Percentiles rank a stretch among this genome's conserved stretches.
Evolutionary conservation across 257 asterid species (phyloP).

Genomic region (Fraxinus americana): DNA sequence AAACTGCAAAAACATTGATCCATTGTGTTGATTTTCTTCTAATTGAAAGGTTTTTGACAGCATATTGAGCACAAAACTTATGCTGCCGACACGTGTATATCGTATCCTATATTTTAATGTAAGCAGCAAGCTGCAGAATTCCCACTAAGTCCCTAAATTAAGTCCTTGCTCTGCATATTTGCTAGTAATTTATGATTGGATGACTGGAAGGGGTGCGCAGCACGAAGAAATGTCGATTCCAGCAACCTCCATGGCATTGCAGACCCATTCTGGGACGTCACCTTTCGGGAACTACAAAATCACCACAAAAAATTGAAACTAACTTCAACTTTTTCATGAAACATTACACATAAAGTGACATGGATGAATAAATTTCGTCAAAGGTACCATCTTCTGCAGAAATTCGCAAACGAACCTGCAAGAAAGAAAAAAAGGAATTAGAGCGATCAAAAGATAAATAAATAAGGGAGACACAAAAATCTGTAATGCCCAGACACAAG

Average conservation of each 20-base stretch:
- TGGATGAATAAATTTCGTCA: conserved; percentile 4
- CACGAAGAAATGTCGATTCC: conserved; percentile 86
- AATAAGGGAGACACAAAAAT: conserved; percentile 16
- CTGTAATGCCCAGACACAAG: neutral
- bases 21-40: neutral
- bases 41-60: neutral
- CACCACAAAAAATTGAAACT: neutral
- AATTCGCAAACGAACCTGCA: conserved; percentile 82
- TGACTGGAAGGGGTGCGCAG: conserved; percentile 34
- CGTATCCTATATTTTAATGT: neutral
- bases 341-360: neutral
- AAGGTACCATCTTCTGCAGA: conserved; percentile 80
- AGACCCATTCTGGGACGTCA: conserved; percentile 90
- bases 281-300: conserved; percentile 78
- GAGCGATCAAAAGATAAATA: neutral
- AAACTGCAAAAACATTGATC: neutral
- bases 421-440: conserved; percentile 3
- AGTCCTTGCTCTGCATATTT: neutral
- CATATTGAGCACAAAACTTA: conserved; percentile 4
- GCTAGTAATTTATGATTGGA: neutral
- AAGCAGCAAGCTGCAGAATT: conserved; percentile 1
- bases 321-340: neutral
- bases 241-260: conserved; percentile 99
- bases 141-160: neutral
- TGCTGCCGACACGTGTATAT: neutral